A percentile compares a stretch with the other conserved stretches of the same genome.
Evolutionary conservation across 75 land plant genomes (phyloP).

Genomic region (Pinus taeda): DNA sequence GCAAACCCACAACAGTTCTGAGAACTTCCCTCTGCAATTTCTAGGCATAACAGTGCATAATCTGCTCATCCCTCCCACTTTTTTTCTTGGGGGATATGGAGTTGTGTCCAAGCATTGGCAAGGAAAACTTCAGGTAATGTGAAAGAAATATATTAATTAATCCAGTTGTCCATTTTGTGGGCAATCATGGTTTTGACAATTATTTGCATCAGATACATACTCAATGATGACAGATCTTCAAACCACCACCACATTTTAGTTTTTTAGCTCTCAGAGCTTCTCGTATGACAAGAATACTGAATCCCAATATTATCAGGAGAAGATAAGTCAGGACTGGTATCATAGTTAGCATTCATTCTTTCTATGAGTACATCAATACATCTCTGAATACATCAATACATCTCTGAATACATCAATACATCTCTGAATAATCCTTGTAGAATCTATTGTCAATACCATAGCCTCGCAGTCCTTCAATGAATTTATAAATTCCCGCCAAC

Average conservation of each 20-base stretch:
- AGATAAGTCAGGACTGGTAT: slow-evolving; percentile 29
- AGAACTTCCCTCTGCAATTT: too few species aligned
- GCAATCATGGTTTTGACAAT: slow-evolving; percentile 47
- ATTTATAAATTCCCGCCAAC: slow-evolving; percentile 58
- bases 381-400: slow-evolving; percentile 59
- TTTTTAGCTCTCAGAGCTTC: slow-evolving; percentile 43
- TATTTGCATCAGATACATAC: slow-evolving; percentile 41
- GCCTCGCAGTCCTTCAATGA: slow-evolving; percentile 66
- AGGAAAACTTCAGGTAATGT: slow-evolving; percentile 56
- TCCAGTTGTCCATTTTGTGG: slow-evolving; percentile 35
- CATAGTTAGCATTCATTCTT: slow-evolving; percentile 18
- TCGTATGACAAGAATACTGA: slow-evolving; percentile 46
- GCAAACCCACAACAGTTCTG: too few species aligned
- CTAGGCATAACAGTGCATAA: too few species aligned
- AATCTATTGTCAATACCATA: slow-evolving; percentile 19
- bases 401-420: slow-evolving; percentile 58
- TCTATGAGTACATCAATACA: slow-evolving; percentile 52
- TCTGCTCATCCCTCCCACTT: too few species aligned
- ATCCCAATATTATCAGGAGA: slow-evolving; percentile 40
- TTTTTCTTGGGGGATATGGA: not conserved
- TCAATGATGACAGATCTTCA: slow-evolving; percentile 65
- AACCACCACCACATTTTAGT: slow-evolving; percentile 69
- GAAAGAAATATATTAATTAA: slow-evolving; percentile 63
- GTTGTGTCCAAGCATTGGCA: slow-evolving; percentile 34
- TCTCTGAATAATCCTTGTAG: slow-evolving; percentile 55